A percentile compares a stretch with the other conserved stretches of the same genome.
phyloP scores from a whole-genome alignment of 164 flowering plant genomes.

The Umbellularia californica region DNA sequence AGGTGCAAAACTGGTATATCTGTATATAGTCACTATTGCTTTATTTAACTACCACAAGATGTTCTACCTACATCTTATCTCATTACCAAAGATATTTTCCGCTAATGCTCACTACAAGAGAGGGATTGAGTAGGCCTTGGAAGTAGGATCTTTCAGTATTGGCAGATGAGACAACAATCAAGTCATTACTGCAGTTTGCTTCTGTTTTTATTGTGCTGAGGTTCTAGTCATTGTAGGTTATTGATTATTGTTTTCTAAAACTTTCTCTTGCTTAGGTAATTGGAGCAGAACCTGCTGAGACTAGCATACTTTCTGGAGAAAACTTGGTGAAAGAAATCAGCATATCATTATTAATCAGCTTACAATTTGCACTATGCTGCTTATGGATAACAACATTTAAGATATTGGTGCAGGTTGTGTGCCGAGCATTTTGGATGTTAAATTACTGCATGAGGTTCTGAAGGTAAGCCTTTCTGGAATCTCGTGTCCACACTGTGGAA shows the following conservation, averaged over 20 bases:
- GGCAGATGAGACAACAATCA: neutral
- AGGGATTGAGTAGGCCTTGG: neutral
- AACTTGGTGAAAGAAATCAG: slow-evolving; percentile 44
- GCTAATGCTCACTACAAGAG: too few species aligned
- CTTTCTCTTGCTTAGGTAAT: slow-evolving; percentile 47
- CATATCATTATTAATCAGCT: neutral
- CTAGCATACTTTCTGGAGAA: slow-evolving; percentile 69
- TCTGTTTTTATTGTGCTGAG: neutral
- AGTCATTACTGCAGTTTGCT: neutral
- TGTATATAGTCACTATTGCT: too few species aligned
- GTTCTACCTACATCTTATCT: too few species aligned
- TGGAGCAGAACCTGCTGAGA: slow-evolving; percentile 85
- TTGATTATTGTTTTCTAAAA: slow-evolving; percentile 11
- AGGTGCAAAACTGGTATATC: too few species aligned
- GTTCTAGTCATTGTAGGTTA: neutral
- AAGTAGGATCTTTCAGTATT: neutral
- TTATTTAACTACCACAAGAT: too few species aligned
- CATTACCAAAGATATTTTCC: too few species aligned
- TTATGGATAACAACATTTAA: neutral
- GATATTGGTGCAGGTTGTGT: slow-evolving; percentile 49
- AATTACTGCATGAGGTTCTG: slow-evolving; percentile 71
- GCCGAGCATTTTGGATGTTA: slow-evolving; percentile 68
- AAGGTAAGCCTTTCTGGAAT: slow-evolving; percentile 41
- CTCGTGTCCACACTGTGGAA: too few species aligned
- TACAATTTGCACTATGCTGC: neutral